phyloP scores from a whole-genome alignment of 2,329 filamentous ascomycete species.

The Cercospora beticola region DNA sequence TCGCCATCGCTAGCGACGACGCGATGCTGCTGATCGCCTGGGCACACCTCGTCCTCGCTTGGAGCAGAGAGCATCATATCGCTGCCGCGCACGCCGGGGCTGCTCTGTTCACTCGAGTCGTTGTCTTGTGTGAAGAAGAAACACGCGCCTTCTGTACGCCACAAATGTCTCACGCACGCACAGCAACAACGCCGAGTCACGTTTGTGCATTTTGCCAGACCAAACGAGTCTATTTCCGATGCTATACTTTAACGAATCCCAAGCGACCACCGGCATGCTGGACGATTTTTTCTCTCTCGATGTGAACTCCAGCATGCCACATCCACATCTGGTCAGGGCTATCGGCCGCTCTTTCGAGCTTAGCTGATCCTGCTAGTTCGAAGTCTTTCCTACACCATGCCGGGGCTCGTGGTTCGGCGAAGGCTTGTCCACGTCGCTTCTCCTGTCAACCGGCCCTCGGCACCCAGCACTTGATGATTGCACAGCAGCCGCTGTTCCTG shows the following conservation, averaged over 20 bases:
- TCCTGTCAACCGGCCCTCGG: conserved; percentile 1
- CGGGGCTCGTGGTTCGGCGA: not conserved
- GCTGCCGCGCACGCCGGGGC: not conserved
- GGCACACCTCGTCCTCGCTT: not conserved
- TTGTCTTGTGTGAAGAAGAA: not conserved
- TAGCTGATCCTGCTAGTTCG: conserved; percentile 1
- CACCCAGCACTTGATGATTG: not conserved
- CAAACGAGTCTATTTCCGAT: conserved; percentile 3
- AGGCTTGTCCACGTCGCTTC: not conserved
- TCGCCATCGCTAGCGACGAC: not conserved
- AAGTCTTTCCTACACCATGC: conserved; percentile 6
- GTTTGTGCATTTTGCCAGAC: conserved; percentile 3
- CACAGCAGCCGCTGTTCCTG: conserved; percentile 5
- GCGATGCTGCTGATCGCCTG: not conserved
- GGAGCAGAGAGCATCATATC: not conserved
- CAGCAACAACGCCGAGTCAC: conserved; percentile 4
- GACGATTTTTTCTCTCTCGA: not conserved
- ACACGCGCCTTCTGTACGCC: not conserved
- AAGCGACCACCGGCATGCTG: not conserved
- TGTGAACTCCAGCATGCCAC: not conserved
- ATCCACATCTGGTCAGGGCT: conserved; percentile 2
- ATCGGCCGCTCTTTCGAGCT: not conserved
- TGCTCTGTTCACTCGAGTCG: not conserved
- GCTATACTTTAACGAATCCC: not conserved
- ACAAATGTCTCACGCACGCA: not conserved